Base-by-base conservation (phyloP, 2,329 filamentous ascomycete species). In the Madurella fahalii region DNA sequence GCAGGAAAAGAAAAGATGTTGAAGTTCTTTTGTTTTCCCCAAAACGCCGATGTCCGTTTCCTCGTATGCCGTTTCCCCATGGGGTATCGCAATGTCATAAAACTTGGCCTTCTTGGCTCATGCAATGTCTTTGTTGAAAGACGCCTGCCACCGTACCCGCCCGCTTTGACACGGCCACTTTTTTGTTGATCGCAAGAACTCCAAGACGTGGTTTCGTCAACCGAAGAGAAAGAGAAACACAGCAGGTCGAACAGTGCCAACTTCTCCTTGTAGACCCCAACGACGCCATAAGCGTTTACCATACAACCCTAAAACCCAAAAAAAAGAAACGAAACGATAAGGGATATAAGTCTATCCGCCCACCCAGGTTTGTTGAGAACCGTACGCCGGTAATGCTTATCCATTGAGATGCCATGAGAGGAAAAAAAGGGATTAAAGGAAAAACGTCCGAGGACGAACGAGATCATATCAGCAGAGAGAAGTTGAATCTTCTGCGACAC, bases 71-170 rank as follows among this genome's bases (percentile, higher is more conserved):
- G 61, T 65, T 56, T 53, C 62, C 64, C 66, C 56, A 62, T 63
- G 58, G 63, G 66, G 64, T 68, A 68, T 67, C 64, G 62, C 62
- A 65, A 63, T 57, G 54, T 63, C 56, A 61, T 66, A 55, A 61
- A 61, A 58, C 44, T 56, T 55, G 60, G 58, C 61, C 63, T 59
- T 60, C 60, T 62, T 64, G 63, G 61, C 63, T 66, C 62, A 62
- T 63, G 61, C 58, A 55, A 60, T 64, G 67, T 69, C 67, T 67
- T 65, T 69, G 68, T 69, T 69, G 68, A 69, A 69, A 68, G 68
- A 69, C 67, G 61, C 63, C 63, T 57, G 52, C 60, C 59, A 17
- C 52, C 52, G 32, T 41, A 25, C 57, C 53, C 52, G 52, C 52
- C 53, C 50, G 16, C 44, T 50, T 60, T 53, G 54, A 60, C 60